A percentile compares a stretch with the other conserved stretches of the same genome.
phyloP scores from a whole-genome alignment of 352 stramenopile genomes.

The Phytophthora sp. region DNA sequence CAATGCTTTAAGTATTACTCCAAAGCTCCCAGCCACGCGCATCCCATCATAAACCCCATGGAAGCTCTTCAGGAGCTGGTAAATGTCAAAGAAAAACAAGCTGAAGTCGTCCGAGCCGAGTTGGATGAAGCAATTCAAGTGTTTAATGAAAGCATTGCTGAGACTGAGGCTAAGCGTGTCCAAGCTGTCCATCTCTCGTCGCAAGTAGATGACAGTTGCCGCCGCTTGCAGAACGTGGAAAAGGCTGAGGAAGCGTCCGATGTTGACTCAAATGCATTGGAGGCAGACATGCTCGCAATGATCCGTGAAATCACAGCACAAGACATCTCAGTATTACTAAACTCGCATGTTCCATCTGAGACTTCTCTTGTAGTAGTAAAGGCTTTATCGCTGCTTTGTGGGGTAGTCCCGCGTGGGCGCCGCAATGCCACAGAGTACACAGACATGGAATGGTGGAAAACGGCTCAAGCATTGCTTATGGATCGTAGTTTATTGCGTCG shows the following conservation, averaged over 20 bases:
- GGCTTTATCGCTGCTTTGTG: conserved; percentile 74
- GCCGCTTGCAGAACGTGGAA: conserved; percentile 59
- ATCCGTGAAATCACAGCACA: conserved; percentile 77
- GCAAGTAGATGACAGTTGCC: conserved; percentile 61
- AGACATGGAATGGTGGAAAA: conserved; percentile 83
- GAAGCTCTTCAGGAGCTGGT: conserved; percentile 30
- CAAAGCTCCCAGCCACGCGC: conserved; percentile 11
- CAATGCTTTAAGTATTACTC: conserved; percentile 49
- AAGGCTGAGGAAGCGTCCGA: conserved; percentile 51
- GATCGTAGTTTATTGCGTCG: conserved; percentile 69
- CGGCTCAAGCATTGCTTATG: conserved; percentile 80
- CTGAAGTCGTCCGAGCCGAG: conserved; percentile 21
- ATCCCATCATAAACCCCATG: conserved; percentile 10
- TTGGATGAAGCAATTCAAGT: conserved; percentile 51
- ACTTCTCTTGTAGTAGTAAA: conserved; percentile 72
- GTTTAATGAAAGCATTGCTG: conserved; percentile 77
- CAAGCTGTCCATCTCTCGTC: conserved; percentile 45
- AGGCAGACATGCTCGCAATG: conserved; percentile 63
- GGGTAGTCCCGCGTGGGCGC: conserved; percentile 56
- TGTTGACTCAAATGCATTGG: conserved; percentile 57
- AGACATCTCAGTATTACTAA: conserved; percentile 73
- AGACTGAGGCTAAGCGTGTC: conserved; percentile 71
- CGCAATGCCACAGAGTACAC: conserved; percentile 71
- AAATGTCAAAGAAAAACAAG: conserved; percentile 19
- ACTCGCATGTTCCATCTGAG: conserved; percentile 55